Base-by-base conservation (phyloP, 306 rosid species). In the Quercus wislizeni region DNA sequence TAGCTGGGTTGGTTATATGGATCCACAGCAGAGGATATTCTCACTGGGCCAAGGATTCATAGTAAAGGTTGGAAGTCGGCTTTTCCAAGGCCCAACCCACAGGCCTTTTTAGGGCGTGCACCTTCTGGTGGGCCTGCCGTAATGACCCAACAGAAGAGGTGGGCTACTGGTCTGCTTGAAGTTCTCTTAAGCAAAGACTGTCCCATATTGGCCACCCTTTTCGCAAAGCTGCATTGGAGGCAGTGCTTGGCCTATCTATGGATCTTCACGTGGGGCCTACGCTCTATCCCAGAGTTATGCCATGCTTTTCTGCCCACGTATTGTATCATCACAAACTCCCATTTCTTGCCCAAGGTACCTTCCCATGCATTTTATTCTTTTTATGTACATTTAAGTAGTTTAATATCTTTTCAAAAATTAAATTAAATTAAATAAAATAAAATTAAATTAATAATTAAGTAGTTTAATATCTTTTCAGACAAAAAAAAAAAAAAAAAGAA, bases 61-160 rank as follows among this genome's bases (percentile, higher is more conserved):
- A 64, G 28, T n/a, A 92, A 41, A 46, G 96, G 97, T 8, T 92
- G 96, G 98, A 89, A 81, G 71, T 91, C 98, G 0, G 87, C 80
- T 7, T 0, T 43, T 6, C 78, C 83, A 8, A n/a, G 52, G 1
- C 84, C 92, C 0, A 67, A 75, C 51, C 97, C 94, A 33, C 72
- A 84, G 0, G 90, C 84, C 1, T 21, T 92, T 94, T 55, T 74
- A 3, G 96, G 98, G 0, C 80, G 87, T 73, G 91, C 88, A 5
- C 97, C 94, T 1, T 6, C 23, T 0, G 81, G 89, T 4, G 89
- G 85, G 6, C 94, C 96, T 28, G 19, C 31, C 4, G 11, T 88
- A 6, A 68, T 89, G 85, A 62, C 74, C 51, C 97, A 94, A 86
- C 86, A 79, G 3, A 94, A 91, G 78, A 91, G 97, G 77, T 91